Evolutionary conservation across 768 basidiomycete genomes (phyloP).

Genomic region (Suillus cothurnatus): DNA sequence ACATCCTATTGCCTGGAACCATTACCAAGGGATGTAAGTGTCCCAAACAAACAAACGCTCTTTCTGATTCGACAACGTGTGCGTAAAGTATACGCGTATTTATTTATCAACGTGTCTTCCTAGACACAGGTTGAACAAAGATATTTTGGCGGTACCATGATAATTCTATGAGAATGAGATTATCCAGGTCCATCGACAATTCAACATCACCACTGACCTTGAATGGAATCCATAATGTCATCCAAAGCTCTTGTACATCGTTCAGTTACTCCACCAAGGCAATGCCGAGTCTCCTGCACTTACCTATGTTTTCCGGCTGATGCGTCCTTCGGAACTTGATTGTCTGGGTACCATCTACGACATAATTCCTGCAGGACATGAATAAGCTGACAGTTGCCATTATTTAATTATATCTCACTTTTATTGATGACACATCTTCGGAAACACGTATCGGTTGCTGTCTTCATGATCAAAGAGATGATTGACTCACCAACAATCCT

Average conservation of each 20-base stretch:
- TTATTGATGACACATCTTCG: slow-evolving; percentile 82
- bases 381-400: slow-evolving; percentile 5
- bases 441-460: not conserved
- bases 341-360: slow-evolving; percentile 68
- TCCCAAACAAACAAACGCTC: not conserved
- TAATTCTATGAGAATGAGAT: slow-evolving; percentile 52
- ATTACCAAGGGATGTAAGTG: not conserved
- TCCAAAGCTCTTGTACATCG: slow-evolving; percentile 64
- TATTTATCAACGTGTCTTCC: not conserved
- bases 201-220: slow-evolving; percentile 44
- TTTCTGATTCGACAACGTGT: not conserved
- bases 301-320: slow-evolving; percentile 62
- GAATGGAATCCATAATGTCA: slow-evolving; percentile 78
- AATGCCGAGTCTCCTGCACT: slow-evolving; percentile 10
- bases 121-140: slow-evolving; percentile 39
- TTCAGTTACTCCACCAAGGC: not conserved
- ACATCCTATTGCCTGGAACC: not conserved
- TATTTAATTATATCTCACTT: slow-evolving; percentile 42
- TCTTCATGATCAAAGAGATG: not conserved
- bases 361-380: slow-evolving; percentile 57
- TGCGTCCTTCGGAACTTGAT: slow-evolving; percentile 20
- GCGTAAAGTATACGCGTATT: not conserved
- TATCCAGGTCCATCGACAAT: slow-evolving; percentile 7
- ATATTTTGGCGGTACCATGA: slow-evolving; percentile 78
- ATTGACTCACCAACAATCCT: slow-evolving; percentile 70